Base-by-base conservation (phyloP, 176 grass and related monocot species). In the Chrysopogon serrulatus region DNA sequence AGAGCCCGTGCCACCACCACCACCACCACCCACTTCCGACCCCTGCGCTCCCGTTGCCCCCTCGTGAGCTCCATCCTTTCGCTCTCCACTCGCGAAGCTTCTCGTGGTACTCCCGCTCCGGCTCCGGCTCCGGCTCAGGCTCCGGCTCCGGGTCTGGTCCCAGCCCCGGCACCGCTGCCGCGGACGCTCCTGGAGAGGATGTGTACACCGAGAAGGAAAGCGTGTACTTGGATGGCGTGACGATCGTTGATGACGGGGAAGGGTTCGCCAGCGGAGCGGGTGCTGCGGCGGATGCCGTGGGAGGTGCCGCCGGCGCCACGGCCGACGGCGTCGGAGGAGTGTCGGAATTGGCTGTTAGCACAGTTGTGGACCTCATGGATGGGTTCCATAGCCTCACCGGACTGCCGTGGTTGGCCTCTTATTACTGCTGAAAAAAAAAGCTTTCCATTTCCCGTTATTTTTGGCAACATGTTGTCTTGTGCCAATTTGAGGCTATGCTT, bases 371-470 rank as follows among this genome's bases (percentile, higher is more conserved):
- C 6, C 48, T 85, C 60, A 82, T 98, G 48, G 91, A 95, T 21
- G 93, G 91, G 32, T 90, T 87, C 14, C 93, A 95, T 68, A 86
- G 43, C 47, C 42, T 98, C 57, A 98, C 89, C 51, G 96, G 96
- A 74, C 73, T 98, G 63, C 93, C 96, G 59, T 95, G 93, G 96
- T 98, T 93, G 26, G 79, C 26, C 34, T 59, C 33, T 34, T 79
- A 27, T 32, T 79, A 35, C 71, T 11, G 69, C 36, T 30, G 43
- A 5, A 24, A 54, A 14, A n/a, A 44, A 66, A 31, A 51, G 39
- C 24, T 65, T 7, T 23, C 6, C 69, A 59, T 66, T 60, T 71
- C 73, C 63, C n/a, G 5, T 43, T 11, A 54, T n/a, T 44, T n/a
- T 51, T 34, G 4, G 37, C 36, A 32, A 32, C 17, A 45, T 4